Evolutionary conservation across 306 rosid species (phyloP).

Genomic region (Astragalus membranaceus): DNA sequence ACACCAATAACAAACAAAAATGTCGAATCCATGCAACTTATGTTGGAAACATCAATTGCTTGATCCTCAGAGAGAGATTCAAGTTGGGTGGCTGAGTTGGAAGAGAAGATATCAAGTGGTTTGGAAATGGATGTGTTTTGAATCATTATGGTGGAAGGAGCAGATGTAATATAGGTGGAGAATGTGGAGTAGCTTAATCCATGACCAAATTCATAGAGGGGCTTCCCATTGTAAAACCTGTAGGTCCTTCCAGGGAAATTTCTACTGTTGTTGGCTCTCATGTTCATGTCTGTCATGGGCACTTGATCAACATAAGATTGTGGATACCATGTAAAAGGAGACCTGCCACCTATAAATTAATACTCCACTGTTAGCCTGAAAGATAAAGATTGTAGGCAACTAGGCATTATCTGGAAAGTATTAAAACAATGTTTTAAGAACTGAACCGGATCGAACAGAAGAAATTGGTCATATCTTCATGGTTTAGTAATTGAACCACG

Average conservation of each 20-base stretch:
- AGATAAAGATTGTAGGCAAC: not conserved
- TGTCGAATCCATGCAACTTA: conserved; percentile 31
- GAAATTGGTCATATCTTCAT: too few relatives aligned
- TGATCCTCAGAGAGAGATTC: not conserved
- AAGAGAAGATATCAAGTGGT: not conserved
- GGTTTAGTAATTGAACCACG: too few relatives aligned
- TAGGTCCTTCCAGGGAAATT: conserved; percentile 72
- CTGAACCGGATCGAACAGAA: too few relatives aligned
- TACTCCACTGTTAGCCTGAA: not conserved
- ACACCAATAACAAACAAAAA: conserved; percentile 34
- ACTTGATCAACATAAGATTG: conserved; percentile 55
- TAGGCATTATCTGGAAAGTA: too few relatives aligned
- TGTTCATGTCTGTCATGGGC: conserved; percentile 77
- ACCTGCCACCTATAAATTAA: conserved; percentile 47
- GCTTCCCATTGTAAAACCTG: conserved; percentile 49
- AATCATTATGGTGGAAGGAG: conserved; percentile 43
- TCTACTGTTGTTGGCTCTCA: conserved; percentile 51
- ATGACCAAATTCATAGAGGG: conserved; percentile 59
- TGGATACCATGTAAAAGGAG: conserved; percentile 79
- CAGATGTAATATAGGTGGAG: conserved; percentile 33
- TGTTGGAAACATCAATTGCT: conserved; percentile 38
- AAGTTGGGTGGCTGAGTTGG: conserved; percentile 9
- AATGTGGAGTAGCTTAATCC: conserved; percentile 63
- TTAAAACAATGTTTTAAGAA: not conserved
- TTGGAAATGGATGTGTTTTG: conserved; percentile 8